phyloP scores from a whole-genome alignment of 129 eudicot species.

The Flaveria ramosissima region DNA sequence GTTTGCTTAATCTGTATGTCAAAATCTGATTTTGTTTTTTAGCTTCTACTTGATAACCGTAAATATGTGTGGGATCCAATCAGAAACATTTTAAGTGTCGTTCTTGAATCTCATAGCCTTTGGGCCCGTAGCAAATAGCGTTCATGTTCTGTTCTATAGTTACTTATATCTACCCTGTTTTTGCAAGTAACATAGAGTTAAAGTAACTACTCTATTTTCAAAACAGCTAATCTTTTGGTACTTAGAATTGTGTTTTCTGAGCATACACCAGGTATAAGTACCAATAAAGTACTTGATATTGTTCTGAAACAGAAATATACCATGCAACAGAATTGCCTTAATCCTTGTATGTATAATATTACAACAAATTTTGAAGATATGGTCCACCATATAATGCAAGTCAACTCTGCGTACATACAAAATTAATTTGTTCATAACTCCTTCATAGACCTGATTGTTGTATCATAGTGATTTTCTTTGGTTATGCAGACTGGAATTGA shows the following conservation, averaged over 20 bases:
- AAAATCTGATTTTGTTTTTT: constrained; percentile 6
- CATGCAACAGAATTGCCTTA: not conserved
- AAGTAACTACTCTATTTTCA: constrained; percentile 3
- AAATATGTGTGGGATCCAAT: not conserved
- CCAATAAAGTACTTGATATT: not conserved
- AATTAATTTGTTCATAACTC: not conserved
- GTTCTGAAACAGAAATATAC: not conserved
- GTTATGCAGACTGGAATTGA: constrained; percentile 75
- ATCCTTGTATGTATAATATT: constrained; percentile 3
- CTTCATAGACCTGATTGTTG: constrained; percentile 20
- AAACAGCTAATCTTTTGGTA: not conserved
- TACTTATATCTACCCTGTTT: not conserved
- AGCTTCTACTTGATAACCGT: constrained; percentile 3
- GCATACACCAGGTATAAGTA: not conserved
- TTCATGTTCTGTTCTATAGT: not conserved
- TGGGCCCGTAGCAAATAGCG: not conserved
- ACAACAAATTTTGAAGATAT: not conserved
- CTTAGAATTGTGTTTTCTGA: not conserved
- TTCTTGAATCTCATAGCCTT: not conserved
- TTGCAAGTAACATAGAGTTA: constrained; percentile 7
- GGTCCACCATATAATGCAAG: not conserved
- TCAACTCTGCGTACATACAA: too few relatives aligned
- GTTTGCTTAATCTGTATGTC: not conserved
- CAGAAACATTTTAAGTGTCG: not conserved
- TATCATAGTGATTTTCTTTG: constrained; percentile 12